Conservation (phyloP, 805 yeast genomes). For the Jamesozyma jinghongensis region DNA sequence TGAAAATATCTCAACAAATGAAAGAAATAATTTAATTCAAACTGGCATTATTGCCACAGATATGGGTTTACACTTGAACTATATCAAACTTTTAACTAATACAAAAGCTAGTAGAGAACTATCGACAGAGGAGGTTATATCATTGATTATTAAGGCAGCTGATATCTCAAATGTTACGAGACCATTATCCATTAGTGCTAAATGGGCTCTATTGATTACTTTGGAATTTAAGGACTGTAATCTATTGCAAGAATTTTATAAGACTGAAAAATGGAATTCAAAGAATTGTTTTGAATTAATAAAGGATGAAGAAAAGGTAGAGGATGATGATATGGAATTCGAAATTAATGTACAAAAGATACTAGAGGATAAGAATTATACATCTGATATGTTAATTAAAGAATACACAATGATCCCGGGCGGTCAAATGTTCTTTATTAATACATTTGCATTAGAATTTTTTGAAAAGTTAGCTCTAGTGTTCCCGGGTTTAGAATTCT, state of each 20-base stretch:
- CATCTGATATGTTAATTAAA: constrained; percentile 35
- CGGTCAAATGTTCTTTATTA: constrained; percentile 78
- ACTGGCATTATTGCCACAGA: constrained; percentile 68
- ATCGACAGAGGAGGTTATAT: constrained; percentile 38
- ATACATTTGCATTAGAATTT: constrained; percentile 69
- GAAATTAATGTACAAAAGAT: constrained; percentile 6
- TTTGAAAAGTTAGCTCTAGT: constrained; percentile 54
- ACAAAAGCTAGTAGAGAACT: constrained; percentile 16
- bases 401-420: constrained; percentile 45
- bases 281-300: constrained; percentile 1
- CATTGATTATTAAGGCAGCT: constrained; percentile 81
- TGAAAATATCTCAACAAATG: constrained; percentile 8
- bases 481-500: constrained; percentile 52
- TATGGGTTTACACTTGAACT: constrained; percentile 81
- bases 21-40: constrained; percentile 12
- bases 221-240: constrained; percentile 68
- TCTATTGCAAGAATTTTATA: constrained; percentile 34
- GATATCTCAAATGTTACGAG: constrained; percentile 92
- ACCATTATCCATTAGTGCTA: constrained; percentile 61
- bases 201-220: constrained; percentile 79
- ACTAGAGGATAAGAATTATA: constrained; percentile 2
- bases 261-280: neutral
- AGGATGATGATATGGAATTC: constrained; percentile 7
- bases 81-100: constrained; percentile 42
- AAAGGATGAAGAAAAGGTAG: constrained; percentile 1